Conservation (phyloP, 495 filamentous ascomycete genomes). For the Penicillium egyptiacum region DNA sequence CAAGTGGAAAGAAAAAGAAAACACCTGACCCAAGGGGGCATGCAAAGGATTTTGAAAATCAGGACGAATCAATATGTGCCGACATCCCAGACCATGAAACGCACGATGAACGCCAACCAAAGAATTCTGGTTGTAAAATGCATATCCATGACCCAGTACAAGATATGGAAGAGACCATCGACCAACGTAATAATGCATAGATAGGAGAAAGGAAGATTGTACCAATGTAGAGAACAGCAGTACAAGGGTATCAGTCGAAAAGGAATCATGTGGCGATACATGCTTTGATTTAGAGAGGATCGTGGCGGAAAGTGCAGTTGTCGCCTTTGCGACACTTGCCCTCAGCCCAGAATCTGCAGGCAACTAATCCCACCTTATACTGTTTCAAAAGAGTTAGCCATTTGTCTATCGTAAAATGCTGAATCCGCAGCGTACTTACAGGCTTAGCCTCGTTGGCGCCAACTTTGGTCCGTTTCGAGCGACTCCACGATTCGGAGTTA, state of each 20-base stretch:
- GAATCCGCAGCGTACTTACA: constrained; percentile 23
- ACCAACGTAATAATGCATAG: constrained; percentile 8
- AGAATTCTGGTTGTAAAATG: constrained; percentile 10
- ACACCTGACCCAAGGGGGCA: background rate
- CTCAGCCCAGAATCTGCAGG: constrained; percentile 75
- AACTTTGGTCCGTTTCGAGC: constrained; percentile 36
- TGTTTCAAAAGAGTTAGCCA: constrained; percentile 24
- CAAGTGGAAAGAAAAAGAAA: background rate
- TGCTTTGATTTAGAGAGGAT: constrained; percentile 16
- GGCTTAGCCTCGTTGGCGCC: constrained; percentile 34
- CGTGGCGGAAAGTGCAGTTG: constrained; percentile 80
- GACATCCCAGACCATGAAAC: constrained; percentile 4
- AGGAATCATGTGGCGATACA: background rate
- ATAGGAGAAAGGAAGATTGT: background rate
- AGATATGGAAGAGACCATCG: background rate
- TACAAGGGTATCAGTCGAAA: constrained; percentile 14
- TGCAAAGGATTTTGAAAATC: constrained; percentile 5
- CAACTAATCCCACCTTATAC: constrained; percentile 46
- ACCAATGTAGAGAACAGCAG: background rate
- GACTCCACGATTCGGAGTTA: constrained; percentile 30
- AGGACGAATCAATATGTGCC: constrained; percentile 5
- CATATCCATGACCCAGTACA: constrained; percentile 9
- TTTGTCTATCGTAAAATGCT: background rate
- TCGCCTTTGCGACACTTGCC: constrained; percentile 83
- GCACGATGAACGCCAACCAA: constrained; percentile 13